Evolutionary conservation across 352 stramenopile genomes (phyloP).

Genomic region (Lagenidium sp.): DNA sequence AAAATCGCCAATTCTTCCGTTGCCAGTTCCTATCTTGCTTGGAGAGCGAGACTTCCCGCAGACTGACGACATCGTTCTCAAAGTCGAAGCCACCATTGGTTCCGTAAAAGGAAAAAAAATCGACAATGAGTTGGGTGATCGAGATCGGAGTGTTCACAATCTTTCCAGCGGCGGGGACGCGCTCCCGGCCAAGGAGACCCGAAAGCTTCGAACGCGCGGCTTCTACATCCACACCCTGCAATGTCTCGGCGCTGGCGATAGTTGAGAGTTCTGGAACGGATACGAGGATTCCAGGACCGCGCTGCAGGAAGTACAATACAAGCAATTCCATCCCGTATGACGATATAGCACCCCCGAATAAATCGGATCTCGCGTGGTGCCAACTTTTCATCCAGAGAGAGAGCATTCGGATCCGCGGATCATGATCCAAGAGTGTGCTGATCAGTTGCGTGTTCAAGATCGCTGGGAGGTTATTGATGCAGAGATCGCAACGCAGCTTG

Average conservation of each 20-base stretch:
- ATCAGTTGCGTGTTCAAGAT: constrained; percentile 76
- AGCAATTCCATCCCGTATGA: constrained; percentile 69
- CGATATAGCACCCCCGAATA: constrained; percentile 30
- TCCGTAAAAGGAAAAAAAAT: constrained; percentile 71
- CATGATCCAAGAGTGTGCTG: constrained; percentile 4
- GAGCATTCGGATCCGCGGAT: neutral
- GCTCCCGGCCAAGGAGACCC: too few relatives aligned
- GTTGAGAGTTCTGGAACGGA: constrained; percentile 34
- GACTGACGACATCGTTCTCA: constrained; percentile 42
- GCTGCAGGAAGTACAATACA: constrained; percentile 63
- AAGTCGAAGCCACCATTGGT: constrained; percentile 66
- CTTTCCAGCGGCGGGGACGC: too few relatives aligned
- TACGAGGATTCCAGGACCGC: too few relatives aligned
- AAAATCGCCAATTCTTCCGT: constrained; percentile 22
- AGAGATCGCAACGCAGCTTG: constrained; percentile 51
- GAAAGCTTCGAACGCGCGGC: too few relatives aligned
- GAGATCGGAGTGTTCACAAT: too few relatives aligned
- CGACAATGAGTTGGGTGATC: constrained; percentile 32
- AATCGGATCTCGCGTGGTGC: constrained; percentile 20
- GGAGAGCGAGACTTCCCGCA: constrained; percentile 25
- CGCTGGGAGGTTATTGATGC: constrained; percentile 73
- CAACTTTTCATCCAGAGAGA: constrained; percentile 56
- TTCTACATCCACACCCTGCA: neutral
- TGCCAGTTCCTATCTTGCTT: constrained; percentile 46
- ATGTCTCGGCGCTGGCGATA: constrained; percentile 8